Conservation (phyloP, 1,284 basidiomycete genomes). For the Ustilago nuda region DNA sequence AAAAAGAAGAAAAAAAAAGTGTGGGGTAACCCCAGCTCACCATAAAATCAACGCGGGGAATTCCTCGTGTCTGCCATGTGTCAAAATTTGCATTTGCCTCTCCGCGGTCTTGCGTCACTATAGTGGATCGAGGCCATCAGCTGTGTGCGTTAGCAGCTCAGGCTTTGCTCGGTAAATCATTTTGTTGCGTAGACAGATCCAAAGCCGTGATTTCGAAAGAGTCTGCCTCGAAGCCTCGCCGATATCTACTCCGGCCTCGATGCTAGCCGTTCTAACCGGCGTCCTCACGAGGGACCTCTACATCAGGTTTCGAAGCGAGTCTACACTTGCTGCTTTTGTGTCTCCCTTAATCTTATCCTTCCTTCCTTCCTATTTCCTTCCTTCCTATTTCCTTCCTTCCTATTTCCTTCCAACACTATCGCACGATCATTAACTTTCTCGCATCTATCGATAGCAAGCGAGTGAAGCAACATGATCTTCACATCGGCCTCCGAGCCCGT, state of each 20-base stretch:
- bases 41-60: slow-evolving; percentile 4
- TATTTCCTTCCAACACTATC: neutral
- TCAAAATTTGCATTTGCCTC: neutral
- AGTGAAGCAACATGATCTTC: slow-evolving; percentile 40
- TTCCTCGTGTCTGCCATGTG: neutral
- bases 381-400: neutral
- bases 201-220: neutral
- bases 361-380: neutral
- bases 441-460: neutral
- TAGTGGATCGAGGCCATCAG: neutral
- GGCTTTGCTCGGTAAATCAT: neutral
- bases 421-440: neutral
- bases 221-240: neutral
- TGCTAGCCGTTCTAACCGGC: slow-evolving; percentile 1
- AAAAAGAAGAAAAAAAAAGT: neutral
- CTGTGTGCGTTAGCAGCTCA: neutral
- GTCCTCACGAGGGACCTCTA: neutral
- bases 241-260: neutral
- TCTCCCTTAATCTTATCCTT: neutral
- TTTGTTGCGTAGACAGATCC: neutral
- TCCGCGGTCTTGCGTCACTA: neutral
- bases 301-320: neutral
- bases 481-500: slow-evolving; percentile 40
- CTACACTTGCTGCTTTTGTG: neutral
- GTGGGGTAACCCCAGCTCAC: slow-evolving; percentile 1